Evolutionary conservation across 2,329 filamentous ascomycete genomes (phyloP).

Genomic region (Clarireedia hainanense): DNA sequence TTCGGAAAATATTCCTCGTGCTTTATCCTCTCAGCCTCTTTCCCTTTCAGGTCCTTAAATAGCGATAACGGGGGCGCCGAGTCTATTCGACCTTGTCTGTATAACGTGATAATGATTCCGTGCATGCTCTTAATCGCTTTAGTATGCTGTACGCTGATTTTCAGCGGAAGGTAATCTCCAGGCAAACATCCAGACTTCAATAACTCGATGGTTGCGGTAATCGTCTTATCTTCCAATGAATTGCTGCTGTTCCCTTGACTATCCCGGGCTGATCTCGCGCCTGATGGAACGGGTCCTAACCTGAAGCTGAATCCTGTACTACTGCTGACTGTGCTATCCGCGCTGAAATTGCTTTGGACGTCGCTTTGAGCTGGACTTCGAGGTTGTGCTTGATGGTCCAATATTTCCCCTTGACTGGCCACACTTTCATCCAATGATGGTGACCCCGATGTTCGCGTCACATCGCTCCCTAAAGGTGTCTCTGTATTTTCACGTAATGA

Average conservation of each 20-base stretch:
- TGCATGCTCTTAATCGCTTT: constrained; percentile 86
- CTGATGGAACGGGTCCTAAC: constrained; percentile 30
- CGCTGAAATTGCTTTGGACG: constrained; percentile 60
- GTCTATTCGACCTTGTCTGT: constrained; percentile 85
- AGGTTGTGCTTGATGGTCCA: constrained; percentile 36
- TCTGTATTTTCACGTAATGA: constrained; percentile 18
- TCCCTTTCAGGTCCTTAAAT: constrained; percentile 44
- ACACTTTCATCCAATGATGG: constrained; percentile 26
- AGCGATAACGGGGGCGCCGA: constrained; percentile 51
- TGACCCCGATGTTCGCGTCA: constrained; percentile 14
- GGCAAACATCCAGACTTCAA: constrained; percentile 76
- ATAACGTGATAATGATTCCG: constrained; percentile 87
- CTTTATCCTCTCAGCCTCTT: constrained; percentile 59
- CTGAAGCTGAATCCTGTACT: constrained; percentile 38
- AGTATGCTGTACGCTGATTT: constrained; percentile 76
- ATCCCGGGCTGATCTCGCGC: constrained; percentile 34
- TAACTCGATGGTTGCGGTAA: constrained; percentile 79
- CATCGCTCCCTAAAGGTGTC: constrained; percentile 19
- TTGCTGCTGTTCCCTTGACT: constrained; percentile 43
- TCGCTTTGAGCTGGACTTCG: constrained; percentile 43
- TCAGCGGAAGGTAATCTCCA: constrained; percentile 74
- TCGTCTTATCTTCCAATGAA: constrained; percentile 61
- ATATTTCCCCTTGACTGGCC: constrained; percentile 27
- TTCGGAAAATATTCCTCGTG: constrained; percentile 75
- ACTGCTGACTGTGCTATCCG: constrained; percentile 46